Evolutionary conservation across 768 basidiomycete genomes (phyloP), one percentile per base, ranked within the genome.

Genomic region (Naganishia randhawae): DNA sequence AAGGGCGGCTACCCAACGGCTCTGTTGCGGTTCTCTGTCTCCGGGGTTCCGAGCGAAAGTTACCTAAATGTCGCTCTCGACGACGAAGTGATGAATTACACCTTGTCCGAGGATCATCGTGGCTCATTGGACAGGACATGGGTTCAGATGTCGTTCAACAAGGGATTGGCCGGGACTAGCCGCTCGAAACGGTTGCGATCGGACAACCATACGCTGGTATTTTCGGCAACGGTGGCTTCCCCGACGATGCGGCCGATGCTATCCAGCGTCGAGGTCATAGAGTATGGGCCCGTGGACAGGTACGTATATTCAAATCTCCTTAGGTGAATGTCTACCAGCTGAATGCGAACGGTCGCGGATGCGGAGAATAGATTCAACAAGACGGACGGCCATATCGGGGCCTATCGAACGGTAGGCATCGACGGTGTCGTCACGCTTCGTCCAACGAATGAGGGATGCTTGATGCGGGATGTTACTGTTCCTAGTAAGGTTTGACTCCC

Each of bases 401-500:
- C 77, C 1, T 78, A 73, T 65, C 76, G 73, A 1, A 77, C 76
- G 1, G 76, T 73, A 53, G 63, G 67, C 2, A 68, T 73, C 33
- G 67, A 76, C 52, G 76, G 76, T 11, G 67, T 50, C 7, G 53
- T 76, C 19, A 75, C 74, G 0, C 68, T 78, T 0, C 63, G 77
- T 53, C 77, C 77, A 72, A 76, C 75, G 27, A 76, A 77, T 42
- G 77, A 78, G 62, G 71, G 63, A 31, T 78, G 77, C 57, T 54
- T 78, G 33, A 78, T 78, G 77, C 54, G 77, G 8, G 74, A 73
- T 17, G 75, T 77, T n/a, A 77, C 74, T 41, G 68, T 74, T 48
- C 75, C 76, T 1, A 65, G 77, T 77, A 65, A 63, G 77, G 72
- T 48, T 16, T 29, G 29, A 37, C 10, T 39, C 10, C 32, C 19